Evolutionary conservation across 2,329 filamentous ascomycete species (phyloP).

Genomic region (Helminthosporium solani): DNA sequence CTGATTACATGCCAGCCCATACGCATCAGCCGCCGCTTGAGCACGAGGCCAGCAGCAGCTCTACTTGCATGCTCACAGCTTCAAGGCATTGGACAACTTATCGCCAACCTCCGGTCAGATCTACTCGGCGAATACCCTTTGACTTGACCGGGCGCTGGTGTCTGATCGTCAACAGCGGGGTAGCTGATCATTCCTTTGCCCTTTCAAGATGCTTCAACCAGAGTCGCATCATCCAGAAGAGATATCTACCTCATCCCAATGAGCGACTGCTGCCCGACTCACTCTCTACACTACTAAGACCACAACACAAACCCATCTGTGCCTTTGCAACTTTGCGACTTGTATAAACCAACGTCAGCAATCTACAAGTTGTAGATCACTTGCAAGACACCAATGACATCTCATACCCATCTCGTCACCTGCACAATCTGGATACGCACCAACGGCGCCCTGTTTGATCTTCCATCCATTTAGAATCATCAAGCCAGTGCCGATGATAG

Average conservation of each 20-base stretch:
- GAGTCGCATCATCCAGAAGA: not conserved
- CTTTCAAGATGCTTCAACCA: not conserved
- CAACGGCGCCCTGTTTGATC: not conserved
- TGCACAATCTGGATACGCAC: not conserved
- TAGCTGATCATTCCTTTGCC: not conserved
- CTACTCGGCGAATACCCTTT: not conserved
- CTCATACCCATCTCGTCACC: not conserved
- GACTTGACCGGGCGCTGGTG: not conserved
- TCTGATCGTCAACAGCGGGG: constrained; percentile 1
- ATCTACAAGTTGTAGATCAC: not conserved
- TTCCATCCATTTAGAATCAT: not conserved
- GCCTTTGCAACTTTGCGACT: too few species aligned
- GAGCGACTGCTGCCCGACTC: not conserved
- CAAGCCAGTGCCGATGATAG: not conserved
- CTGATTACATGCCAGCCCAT: not conserved
- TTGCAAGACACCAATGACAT: not conserved
- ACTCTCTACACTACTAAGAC: not conserved
- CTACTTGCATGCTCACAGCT: not conserved
- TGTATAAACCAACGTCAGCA: not conserved
- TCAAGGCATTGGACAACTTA: not conserved
- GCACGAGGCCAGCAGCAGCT: not conserved
- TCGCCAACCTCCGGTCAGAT: not conserved
- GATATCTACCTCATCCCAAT: not conserved
- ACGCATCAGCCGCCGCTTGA: not conserved
- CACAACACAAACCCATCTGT: not conserved